A percentile compares a stretch with the other conserved stretches of the same genome.
Evolutionary conservation across 2,329 filamentous ascomycete genomes (phyloP).

Genomic region (Xylaria sp.): DNA sequence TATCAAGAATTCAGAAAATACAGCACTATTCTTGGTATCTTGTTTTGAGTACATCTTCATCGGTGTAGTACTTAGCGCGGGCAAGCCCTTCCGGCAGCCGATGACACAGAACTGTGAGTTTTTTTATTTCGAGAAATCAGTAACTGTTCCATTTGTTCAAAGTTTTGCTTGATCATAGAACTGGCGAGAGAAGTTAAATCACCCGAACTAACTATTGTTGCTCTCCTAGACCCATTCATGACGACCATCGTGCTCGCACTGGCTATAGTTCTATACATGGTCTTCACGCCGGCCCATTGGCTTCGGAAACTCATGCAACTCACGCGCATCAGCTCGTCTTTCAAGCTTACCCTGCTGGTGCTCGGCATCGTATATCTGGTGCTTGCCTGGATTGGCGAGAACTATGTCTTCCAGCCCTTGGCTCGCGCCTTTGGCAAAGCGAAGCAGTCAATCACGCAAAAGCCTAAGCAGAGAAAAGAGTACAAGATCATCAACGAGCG

Average conservation of each 20-base stretch:
- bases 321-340: conserved; percentile 74
- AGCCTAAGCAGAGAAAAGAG: conserved; percentile 78
- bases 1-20: conserved; percentile 92
- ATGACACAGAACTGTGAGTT: conserved; percentile 78
- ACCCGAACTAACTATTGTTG: conserved; percentile 33
- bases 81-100: conserved; percentile 83
- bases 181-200: not conserved
- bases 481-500: conserved; percentile 83
- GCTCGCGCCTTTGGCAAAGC: conserved; percentile 69
- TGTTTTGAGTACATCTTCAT: conserved; percentile 96
- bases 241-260: conserved; percentile 74
- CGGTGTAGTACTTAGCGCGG: conserved; percentile 88
- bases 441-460: conserved; percentile 62
- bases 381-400: conserved; percentile 74
- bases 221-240: conserved; percentile 90
- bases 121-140: not conserved
- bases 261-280: conserved; percentile 76
- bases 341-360: conserved; percentile 73
- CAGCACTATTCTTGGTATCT: conserved; percentile 83
- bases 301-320: conserved; percentile 81
- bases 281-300: conserved; percentile 74
- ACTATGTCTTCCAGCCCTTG: conserved; percentile 70
- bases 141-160: not conserved
- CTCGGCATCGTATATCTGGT: conserved; percentile 73
- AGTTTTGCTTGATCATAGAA: not conserved